Percentiles rank a stretch among this genome's conserved stretches.
phyloP scores from a whole-genome alignment of 2,329 filamentous ascomycete species.

The Ophiostoma perfectum region DNA sequence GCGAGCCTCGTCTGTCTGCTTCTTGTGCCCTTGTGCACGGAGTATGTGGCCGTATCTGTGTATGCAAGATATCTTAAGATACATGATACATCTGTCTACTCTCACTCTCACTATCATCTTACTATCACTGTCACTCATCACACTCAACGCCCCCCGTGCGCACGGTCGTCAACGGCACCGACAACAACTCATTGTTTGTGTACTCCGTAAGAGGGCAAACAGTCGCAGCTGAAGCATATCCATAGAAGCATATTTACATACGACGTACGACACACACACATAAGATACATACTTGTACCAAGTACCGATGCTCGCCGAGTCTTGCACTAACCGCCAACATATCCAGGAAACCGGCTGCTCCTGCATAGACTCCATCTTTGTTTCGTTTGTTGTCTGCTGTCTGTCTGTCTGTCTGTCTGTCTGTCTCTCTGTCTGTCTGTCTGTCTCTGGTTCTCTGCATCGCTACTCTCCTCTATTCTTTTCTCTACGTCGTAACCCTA shows the following conservation, averaged over 20 bases:
- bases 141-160: neutral
- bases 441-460: neutral
- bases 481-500: neutral
- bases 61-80: too few relatives aligned
- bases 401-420: neutral
- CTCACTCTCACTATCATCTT: too few relatives aligned
- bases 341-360: constrained; percentile 3
- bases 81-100: too few relatives aligned
- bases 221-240: too few relatives aligned
- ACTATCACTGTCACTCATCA: too few relatives aligned
- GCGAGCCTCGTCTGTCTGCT: neutral
- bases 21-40: neutral
- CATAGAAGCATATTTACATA: too few relatives aligned
- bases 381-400: neutral
- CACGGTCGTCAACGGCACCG: neutral
- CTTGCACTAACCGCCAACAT: constrained; percentile 21
- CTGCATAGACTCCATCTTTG: neutral
- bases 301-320: neutral
- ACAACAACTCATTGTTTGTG: too few relatives aligned
- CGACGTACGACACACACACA: too few relatives aligned
- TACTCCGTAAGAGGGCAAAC: too few relatives aligned
- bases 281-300: too few relatives aligned
- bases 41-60: too few relatives aligned
- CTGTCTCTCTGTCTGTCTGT: neutral
- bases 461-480: neutral